Evolutionary conservation across 2,329 filamentous ascomycete species (phyloP).

Genomic region (Xylaria arbuscula): DNA sequence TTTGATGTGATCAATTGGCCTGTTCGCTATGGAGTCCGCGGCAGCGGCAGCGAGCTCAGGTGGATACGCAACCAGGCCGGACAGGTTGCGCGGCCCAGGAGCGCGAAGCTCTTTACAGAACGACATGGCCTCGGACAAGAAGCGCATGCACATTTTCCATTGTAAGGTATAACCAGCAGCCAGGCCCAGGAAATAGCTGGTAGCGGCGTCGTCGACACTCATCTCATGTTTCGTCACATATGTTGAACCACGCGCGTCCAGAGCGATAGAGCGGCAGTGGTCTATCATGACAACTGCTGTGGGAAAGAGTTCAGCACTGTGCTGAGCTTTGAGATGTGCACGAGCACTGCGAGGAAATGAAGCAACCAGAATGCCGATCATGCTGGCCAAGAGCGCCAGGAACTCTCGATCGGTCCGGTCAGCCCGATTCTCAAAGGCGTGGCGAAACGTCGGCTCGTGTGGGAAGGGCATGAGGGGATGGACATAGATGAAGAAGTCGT

Average conservation of each 20-base stretch:
- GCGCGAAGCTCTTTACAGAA: slow-evolving; percentile 76
- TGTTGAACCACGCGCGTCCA: slow-evolving; percentile 71
- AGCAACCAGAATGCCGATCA: slow-evolving; percentile 78
- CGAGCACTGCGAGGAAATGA: slow-evolving; percentile 80
- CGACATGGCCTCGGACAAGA: slow-evolving; percentile 77
- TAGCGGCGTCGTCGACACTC: slow-evolving; percentile 72
- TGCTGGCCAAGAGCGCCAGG: slow-evolving; percentile 76
- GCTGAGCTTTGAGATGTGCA: slow-evolving; percentile 74
- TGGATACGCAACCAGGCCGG: slow-evolving; percentile 28
- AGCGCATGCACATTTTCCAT: slow-evolving; percentile 74
- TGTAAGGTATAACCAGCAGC: slow-evolving; percentile 75
- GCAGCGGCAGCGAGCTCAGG: slow-evolving; percentile 52
- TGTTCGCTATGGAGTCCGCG: slow-evolving; percentile 54
- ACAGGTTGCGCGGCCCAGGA: slow-evolving; percentile 63
- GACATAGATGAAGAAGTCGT: slow-evolving; percentile 87
- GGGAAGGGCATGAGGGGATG: slow-evolving; percentile 82
- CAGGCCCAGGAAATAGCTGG: slow-evolving; percentile 80
- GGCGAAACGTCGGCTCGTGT: slow-evolving; percentile 80
- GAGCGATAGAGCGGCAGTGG: slow-evolving; percentile 75
- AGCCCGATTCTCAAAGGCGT: slow-evolving; percentile 73
- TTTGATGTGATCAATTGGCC: slow-evolving; percentile 74
- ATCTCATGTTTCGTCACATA: slow-evolving; percentile 59
- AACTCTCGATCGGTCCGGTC: slow-evolving; percentile 75
- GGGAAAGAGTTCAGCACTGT: slow-evolving; percentile 72
- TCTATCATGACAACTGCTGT: slow-evolving; percentile 76